Evolutionary conservation across 2,329 filamentous ascomycete genomes (phyloP).

Genomic region (Pseudofabraea citricarpa): DNA sequence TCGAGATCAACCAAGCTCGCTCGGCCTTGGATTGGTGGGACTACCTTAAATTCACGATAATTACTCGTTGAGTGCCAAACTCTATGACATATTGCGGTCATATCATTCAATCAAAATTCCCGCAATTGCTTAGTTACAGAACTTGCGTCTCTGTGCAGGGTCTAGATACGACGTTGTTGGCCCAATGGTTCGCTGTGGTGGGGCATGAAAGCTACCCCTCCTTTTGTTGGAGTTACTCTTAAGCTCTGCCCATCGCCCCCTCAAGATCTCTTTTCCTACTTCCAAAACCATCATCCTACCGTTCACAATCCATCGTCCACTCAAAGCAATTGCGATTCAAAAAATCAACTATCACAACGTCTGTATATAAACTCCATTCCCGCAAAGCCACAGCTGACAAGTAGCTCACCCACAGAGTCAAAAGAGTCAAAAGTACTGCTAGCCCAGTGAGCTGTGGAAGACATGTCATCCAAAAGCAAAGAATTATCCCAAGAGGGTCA

Average conservation of each 20-base stretch:
- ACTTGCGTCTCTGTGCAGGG: conserved; percentile 3
- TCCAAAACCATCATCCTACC: background rate
- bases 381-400: background rate
- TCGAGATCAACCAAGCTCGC: too few species aligned
- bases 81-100: too few species aligned
- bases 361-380: conserved; percentile 11
- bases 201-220: conserved; percentile 17
- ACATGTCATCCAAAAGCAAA: conserved; percentile 25
- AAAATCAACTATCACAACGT: conserved; percentile 2
- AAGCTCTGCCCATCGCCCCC: conserved; percentile 1
- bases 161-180: too few species aligned
- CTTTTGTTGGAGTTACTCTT: conserved; percentile 9
- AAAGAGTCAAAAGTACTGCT: conserved; percentile 17
- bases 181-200: conserved; percentile 6
- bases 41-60: too few species aligned
- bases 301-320: background rate
- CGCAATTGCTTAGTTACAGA: background rate
- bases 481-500: conserved; percentile 29
- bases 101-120: background rate
- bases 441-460: conserved; percentile 12
- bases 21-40: too few species aligned
- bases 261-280: background rate
- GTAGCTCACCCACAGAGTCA: conserved; percentile 4
- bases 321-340: background rate
- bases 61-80: too few species aligned